Percentiles rank a stretch among this genome's conserved stretches.
phyloP scores from a whole-genome alignment of 169 alveolate genomes.

The Eimeria brunetti region DNA sequence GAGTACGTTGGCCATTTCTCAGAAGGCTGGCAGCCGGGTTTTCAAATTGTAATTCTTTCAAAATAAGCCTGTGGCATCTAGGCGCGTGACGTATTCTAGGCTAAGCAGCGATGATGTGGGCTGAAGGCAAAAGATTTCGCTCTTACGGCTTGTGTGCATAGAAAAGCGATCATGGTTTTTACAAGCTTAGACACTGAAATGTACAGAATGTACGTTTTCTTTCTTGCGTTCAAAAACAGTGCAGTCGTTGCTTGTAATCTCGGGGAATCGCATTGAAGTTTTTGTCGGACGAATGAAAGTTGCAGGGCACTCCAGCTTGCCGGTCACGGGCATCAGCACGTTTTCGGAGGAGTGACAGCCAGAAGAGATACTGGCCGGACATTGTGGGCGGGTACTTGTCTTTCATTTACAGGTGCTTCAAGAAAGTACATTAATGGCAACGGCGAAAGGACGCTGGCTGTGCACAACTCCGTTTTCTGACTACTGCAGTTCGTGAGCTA shows the following conservation, averaged over 20 bases:
- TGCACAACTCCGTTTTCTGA: not conserved
- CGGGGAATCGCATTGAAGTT: not conserved
- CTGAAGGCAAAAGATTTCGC: not conserved
- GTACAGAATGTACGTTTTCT: not conserved
- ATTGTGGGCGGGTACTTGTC: not conserved
- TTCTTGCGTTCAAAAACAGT: not conserved
- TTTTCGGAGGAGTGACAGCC: not conserved
- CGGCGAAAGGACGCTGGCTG: not conserved
- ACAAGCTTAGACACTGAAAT: too few species aligned
- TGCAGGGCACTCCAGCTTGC: not conserved
- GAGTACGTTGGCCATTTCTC: not conserved
- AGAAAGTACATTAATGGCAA: not conserved
- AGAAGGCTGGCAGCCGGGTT: not conserved
- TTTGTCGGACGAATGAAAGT: not conserved
- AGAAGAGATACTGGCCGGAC: not conserved
- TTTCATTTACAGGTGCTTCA: not conserved
- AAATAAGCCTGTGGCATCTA: not conserved
- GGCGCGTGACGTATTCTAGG: not conserved
- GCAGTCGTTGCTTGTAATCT: not conserved
- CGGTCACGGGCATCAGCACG: not conserved
- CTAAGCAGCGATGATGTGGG: not conserved
- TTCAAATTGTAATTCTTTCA: not conserved
- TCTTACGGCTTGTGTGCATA: not conserved
- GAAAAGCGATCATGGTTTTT: not conserved
- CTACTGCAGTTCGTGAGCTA: slow-evolving; percentile 6